Evolutionary conservation across 2,329 filamentous ascomycete species (phyloP), one percentile per base, ranked within the genome.

Genomic region (Neofusicoccum sp.): DNA sequence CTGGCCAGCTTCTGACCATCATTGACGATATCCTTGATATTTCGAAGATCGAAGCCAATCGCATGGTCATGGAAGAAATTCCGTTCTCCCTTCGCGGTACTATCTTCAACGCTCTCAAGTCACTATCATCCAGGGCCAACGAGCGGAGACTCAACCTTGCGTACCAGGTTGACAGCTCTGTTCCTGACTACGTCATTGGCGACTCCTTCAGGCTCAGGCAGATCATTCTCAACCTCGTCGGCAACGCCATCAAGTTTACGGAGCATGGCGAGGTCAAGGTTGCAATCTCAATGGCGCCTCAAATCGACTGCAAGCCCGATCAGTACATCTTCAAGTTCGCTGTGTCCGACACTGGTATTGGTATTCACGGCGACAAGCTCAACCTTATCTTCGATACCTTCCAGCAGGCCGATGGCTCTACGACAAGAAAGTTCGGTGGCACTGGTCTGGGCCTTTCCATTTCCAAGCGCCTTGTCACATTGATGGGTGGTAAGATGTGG

Each of bases 201-300:
- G 95, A 99, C 74, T 96, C 93, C 1, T 98, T 97, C 88, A 89
- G 95, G 76, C 80, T 98, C 61, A 87, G 93, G 64, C 95, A 99
- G 77, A 96, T 99, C 68, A 97, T 98, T 64, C 84, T 98, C 61
- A 99, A 99, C 76, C 81, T 99, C 61, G 93, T 98, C 58, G 95
- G 95, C 71, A 99, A 99, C 70, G 93, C 95, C 60, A 97, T 99
- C 82, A 99, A 99, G 73, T 99, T 99, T 75, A 98, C 95, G 3
- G 93, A 98, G 75, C 89, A 96, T 69, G 95, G 95, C 63, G 92
- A 96, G 74, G 95, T 99, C 69, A 96, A 93, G 74, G 86, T 98
- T 58, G 92, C 89, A n/a, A 97, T 98, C 68, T 87, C 88, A 69
- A 82, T 87, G 76, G 81, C 90, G 31, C 81, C 85, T 63, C 83